These are phyloP conservation scores for Citrus unshiu DNA, from an alignment of 345 rosid genomes.

Conservation along the genomic window DNA sequence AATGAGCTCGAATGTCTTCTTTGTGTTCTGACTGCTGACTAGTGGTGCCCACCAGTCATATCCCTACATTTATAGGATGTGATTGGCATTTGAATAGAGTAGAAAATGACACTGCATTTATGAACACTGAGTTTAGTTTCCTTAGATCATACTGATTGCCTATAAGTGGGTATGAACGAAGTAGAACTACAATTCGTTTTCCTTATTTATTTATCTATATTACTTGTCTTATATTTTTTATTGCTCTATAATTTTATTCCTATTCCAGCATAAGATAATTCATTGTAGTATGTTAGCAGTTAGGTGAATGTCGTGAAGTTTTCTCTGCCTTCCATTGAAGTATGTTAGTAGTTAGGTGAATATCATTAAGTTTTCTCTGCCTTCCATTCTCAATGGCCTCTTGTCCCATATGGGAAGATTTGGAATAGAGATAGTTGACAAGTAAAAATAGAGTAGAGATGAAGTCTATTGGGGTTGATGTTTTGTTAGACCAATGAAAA, in stretches of 20 bases:
- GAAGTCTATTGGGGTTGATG: background rate
- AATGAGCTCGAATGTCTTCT: background rate
- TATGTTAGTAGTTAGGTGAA: background rate
- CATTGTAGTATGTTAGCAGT: background rate
- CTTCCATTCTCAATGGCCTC: background rate
- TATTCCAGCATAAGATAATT: background rate
- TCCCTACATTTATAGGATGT: background rate
- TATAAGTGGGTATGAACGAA: background rate
- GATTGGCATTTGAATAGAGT: background rate
- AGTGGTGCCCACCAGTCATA: background rate
- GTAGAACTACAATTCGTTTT: background rate
- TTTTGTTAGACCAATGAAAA: too few species aligned
- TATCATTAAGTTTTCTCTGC: background rate
- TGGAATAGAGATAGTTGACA: background rate
- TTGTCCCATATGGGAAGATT: background rate
- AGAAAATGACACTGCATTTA: background rate
- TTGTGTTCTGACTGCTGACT: background rate
- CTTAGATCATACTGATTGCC: background rate
- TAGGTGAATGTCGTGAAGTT: background rate
- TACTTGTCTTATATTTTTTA: background rate
- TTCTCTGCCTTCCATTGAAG: background rate
- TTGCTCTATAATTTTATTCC: background rate
- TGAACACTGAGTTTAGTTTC: background rate
- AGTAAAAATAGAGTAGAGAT: background rate
- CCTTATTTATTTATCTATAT: background rate